Base-by-base conservation (phyloP, 768 basidiomycete genomes). In the Sistotremastrum niveocremeum region DNA sequence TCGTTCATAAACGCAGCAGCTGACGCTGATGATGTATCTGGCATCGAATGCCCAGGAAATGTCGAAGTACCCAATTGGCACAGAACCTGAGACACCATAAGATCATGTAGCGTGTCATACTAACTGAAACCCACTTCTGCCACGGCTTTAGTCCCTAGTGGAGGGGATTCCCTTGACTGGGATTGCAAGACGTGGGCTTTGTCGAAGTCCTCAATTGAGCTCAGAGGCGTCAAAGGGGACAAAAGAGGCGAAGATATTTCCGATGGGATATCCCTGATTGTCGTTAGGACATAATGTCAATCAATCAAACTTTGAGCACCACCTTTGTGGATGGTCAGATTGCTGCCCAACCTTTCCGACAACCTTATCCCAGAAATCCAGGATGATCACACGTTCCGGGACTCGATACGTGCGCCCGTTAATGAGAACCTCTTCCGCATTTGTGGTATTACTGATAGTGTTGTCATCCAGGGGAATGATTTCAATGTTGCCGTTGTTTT, bases 361-460 rank as follows among this genome's bases (percentile, higher is more conserved):
- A 20, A 86, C 68, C 60, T 84, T 91, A 47, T 77, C 81, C 93
- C 94, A 98, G 57, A 99, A 99, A 61, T 99, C 94, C 41, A 99
- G 73, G 40, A 86, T 73, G 53, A 99, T 84, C 42, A 91, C 73
- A 48, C 79, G 76, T 60, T 98, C 95, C 3, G 95, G 95, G 28
- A 98, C 81, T 56, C 91, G 72, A 64, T 95, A 98, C 39, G 86
- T 77, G 51, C 87, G 81, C 33, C 85, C 85, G 54, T 88, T 88
- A 54, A 89, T 88, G 44, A 86, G 65, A 28, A 90, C 79, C 54
- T 93, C 89, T 52, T 91, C 88, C 34, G 71, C 59, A 39, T 83
- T 67, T 51, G 71, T 79, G 36, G 62, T 62, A 6, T 65, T 54
- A 44, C 56, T 56, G 37, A 69, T 58, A 9, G 69, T 64, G 37